Base-by-base conservation (phyloP, 2,329 filamentous ascomycete species). In the Scedosporium minutisporum region DNA sequence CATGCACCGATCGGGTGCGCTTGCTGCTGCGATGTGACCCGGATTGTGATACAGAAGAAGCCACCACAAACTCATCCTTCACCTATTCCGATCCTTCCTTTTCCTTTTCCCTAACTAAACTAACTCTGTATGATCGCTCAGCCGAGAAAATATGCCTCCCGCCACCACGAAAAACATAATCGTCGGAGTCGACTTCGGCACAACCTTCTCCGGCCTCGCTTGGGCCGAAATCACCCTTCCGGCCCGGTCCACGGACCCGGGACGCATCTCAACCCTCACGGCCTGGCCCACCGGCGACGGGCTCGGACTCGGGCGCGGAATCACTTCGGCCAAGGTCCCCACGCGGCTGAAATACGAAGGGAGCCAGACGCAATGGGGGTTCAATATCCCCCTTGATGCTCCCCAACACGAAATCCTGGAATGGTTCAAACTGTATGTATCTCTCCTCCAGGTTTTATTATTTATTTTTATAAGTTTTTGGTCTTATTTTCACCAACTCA, bases 171-270 rank as follows among this genome's bases (percentile, higher is more conserved):
- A 75, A 66, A 78, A 74, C 68, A 77, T 82, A 64, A 75, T 83
- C 60, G 75, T 82, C 65, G 81, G 78, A 21, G 79, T 84, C 64
- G 81, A 84, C 67, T 83, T 84, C 66, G 81, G 82, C 27, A 84
- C 81, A 12, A 84, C 82, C 4, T 84, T 80, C 68, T 82, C 80
- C 14, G 81, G 80, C 33, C 73, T 83, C n/a, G 79, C 79, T 33
- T 84, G 79, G 78, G 77, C 77, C 51, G 75, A 38, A 38, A 38
- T 10, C 12, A 2, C 33, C 33, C 33, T 12, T 14, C 33, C 9
- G 33, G 33, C 33, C 33, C 80, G 64, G 77, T 77, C 1, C 65
- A 75, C 58, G 64, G 75, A 63, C 73, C 75, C 12, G 10, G 75
- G 79, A 65, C 71, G 75, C 53, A 73, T 75, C 23, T 72, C 74